A percentile compares a stretch with the other conserved stretches of the same genome.
phyloP scores from a whole-genome alignment of 148 eudicot species.

The Limonium bicolor region DNA sequence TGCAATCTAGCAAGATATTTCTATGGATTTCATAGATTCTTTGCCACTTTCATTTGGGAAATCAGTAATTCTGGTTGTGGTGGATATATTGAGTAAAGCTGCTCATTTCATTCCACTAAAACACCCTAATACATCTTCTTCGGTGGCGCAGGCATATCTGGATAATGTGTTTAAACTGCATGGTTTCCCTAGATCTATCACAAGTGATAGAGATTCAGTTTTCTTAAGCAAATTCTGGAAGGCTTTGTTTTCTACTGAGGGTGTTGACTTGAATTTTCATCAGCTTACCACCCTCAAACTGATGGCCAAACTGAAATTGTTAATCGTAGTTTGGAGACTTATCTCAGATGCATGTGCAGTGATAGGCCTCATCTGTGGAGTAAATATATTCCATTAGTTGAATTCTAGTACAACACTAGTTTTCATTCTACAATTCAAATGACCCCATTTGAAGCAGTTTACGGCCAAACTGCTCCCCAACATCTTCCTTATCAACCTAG shows the following conservation, averaged over 20 bases:
- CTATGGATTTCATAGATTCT: not conserved
- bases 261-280: not conserved
- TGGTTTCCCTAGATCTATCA: not conserved
- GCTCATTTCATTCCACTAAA: not conserved
- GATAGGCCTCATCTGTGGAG: not conserved
- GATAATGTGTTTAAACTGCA: not conserved
- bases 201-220: too few species aligned
- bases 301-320: not conserved
- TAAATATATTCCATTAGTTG: not conserved
- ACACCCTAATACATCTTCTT: not conserved
- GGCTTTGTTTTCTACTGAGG: not conserved
- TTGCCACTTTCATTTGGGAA: not conserved
- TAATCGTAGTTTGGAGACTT: not conserved
- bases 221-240: too few species aligned
- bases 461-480: not conserved
- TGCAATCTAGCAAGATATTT: not conserved
- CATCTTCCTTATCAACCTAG: not conserved
- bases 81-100: not conserved
- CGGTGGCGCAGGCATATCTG: not conserved
- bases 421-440: too few species aligned
- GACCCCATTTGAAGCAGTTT: not conserved
- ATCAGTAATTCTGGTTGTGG: not conserved
- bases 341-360: not conserved
- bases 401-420: too few species aligned
- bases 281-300: not conserved